Evolutionary conservation across 371 early-diverging fungal species (phyloP).

Genomic region (Mucor circinelloides): DNA sequence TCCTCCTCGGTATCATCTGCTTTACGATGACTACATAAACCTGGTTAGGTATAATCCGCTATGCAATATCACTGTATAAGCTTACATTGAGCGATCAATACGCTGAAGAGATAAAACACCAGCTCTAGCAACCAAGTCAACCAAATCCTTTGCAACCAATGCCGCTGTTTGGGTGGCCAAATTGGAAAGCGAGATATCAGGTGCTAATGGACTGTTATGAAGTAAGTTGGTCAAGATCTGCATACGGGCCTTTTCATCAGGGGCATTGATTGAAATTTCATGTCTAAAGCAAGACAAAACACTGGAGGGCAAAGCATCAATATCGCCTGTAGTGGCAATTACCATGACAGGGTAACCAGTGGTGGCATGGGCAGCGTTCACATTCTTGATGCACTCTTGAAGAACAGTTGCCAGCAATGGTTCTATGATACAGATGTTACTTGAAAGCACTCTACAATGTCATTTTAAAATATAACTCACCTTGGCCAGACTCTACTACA

Average conservation of each 20-base stretch:
- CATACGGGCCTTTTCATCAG: constrained; percentile 70
- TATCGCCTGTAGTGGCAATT: constrained; percentile 75
- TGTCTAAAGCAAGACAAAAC: constrained; percentile 75
- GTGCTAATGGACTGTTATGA: constrained; percentile 59
- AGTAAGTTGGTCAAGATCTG: constrained; percentile 63
- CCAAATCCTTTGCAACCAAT: constrained; percentile 84
- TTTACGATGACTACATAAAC: constrained; percentile 9
- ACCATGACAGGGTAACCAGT: constrained; percentile 77
- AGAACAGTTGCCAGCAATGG: constrained; percentile 75
- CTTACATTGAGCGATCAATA: constrained; percentile 60
- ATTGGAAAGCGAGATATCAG: constrained; percentile 71
- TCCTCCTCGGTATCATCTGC: constrained; percentile 4
- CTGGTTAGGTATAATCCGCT: background rate
- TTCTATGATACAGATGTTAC: background rate
- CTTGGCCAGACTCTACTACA: constrained; percentile 71
- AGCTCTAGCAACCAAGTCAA: constrained; percentile 73
- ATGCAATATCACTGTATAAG: background rate
- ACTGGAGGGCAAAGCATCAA: constrained; percentile 75
- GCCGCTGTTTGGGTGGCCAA: constrained; percentile 93
- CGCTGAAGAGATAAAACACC: constrained; percentile 71
- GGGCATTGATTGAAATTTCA: constrained; percentile 74
- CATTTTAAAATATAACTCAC: constrained; percentile 15
- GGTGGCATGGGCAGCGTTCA: constrained; percentile 53
- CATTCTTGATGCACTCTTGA: constrained; percentile 64
- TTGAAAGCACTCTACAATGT: background rate